A percentile compares a stretch with the other conserved stretches of the same genome.
Evolutionary conservation across 208 protist species (phyloP).

Genomic region (Naegleria gruberi): DNA sequence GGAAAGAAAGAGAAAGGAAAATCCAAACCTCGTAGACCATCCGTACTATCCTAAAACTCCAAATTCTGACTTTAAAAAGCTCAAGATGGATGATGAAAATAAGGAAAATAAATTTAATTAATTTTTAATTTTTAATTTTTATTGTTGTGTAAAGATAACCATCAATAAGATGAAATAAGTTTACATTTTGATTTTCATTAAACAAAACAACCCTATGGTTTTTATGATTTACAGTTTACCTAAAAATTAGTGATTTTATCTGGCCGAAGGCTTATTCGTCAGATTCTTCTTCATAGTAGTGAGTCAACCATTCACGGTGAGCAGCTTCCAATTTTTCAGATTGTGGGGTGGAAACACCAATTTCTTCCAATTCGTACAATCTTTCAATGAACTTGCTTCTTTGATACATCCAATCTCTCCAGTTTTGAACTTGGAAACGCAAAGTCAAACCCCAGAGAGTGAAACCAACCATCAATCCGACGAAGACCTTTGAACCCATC

Average conservation of each 20-base stretch:
- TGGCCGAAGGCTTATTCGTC: not conserved
- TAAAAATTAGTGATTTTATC: not conserved
- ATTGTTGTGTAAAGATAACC: not conserved
- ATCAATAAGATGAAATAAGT: not conserved
- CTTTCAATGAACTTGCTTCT: not conserved
- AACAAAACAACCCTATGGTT: not conserved
- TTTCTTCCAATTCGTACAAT: not conserved
- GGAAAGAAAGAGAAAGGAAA: not conserved
- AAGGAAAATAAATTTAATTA: not conserved
- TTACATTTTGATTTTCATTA: too few relatives aligned
- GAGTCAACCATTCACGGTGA: not conserved
- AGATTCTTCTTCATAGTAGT: not conserved
- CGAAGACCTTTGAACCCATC: not conserved
- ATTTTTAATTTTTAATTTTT: not conserved
- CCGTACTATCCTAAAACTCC: too few relatives aligned
- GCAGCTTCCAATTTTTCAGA: not conserved
- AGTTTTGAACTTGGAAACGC: not conserved
- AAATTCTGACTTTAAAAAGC: too few relatives aligned
- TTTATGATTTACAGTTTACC: not conserved
- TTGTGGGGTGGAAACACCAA: not conserved
- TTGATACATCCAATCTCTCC: constrained; percentile 1
- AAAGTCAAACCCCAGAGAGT: not conserved
- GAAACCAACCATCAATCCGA: not conserved
- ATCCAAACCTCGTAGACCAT: too few relatives aligned
- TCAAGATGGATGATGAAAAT: not conserved